Conservation (phyloP, 495 filamentous ascomycete species). For the Aspergillus affinis region DNA sequence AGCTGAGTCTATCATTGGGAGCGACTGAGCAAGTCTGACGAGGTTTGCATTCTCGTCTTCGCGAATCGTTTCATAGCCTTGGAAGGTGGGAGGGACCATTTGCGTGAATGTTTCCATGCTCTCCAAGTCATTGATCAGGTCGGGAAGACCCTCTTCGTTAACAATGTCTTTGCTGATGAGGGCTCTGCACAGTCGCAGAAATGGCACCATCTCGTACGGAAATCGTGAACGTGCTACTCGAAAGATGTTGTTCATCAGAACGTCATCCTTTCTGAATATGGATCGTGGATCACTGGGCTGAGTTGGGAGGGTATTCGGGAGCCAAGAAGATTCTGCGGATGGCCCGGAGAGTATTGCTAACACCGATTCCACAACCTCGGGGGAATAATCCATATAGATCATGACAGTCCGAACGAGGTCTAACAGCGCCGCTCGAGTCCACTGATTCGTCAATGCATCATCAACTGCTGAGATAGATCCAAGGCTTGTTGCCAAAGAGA, state of each 20-base stretch:
- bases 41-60: constrained; percentile 83
- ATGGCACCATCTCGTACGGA: constrained; percentile 83
- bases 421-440: constrained; percentile 59
- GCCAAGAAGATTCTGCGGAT: constrained; percentile 27
- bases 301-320: constrained; percentile 31
- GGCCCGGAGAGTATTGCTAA: constrained; percentile 56
- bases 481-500: constrained; percentile 50
- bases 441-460: constrained; percentile 36
- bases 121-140: constrained; percentile 56
- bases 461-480: constrained; percentile 41
- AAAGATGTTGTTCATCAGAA: constrained; percentile 57
- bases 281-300: constrained; percentile 47
- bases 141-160: constrained; percentile 50
- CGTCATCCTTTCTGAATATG: constrained; percentile 53
- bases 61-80: constrained; percentile 67
- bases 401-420: constrained; percentile 62
- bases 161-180: constrained; percentile 41
- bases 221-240: constrained; percentile 68
- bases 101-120: constrained; percentile 72
- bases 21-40: constrained; percentile 40
- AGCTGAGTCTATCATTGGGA: constrained; percentile 39
- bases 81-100: constrained; percentile 60
- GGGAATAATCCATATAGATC: constrained; percentile 61
- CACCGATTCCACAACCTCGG: constrained; percentile 61
- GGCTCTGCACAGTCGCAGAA: constrained; percentile 64